These are phyloP conservation scores for Talaromyces amestolkiae DNA, from an alignment of 2,329 filamentous ascomycete species.

Conservation along the genomic window DNA sequence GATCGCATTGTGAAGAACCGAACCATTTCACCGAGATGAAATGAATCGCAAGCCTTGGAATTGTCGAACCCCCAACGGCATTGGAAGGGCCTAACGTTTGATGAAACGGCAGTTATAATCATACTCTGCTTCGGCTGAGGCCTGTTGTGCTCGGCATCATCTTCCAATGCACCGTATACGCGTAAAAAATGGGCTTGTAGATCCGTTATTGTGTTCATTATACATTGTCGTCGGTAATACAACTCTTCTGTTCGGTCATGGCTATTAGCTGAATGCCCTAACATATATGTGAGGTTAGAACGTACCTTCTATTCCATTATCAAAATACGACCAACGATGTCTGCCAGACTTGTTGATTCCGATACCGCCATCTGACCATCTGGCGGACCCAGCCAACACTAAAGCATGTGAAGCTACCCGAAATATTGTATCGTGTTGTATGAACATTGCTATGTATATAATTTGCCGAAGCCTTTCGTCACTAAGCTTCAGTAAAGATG, in stretches of 20 bases:
- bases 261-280: not conserved
- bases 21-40: constrained; percentile 46
- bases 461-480: constrained; percentile 42
- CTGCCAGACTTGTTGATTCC: constrained; percentile 25
- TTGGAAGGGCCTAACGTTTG: constrained; percentile 33
- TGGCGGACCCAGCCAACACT: constrained; percentile 37
- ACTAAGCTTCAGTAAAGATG: constrained; percentile 30
- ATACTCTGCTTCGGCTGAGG: constrained; percentile 11
- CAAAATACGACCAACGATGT: constrained; percentile 38
- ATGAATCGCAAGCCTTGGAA: constrained; percentile 44
- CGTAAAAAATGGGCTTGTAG: constrained; percentile 44
- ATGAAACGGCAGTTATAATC: constrained; percentile 19
- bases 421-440: constrained; percentile 30
- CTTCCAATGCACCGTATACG: constrained; percentile 40
- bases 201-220: constrained; percentile 44
- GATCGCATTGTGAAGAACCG: constrained; percentile 43
- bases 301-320: constrained; percentile 41
- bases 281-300: not conserved
- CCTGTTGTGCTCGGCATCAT: constrained; percentile 16
- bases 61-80: constrained; percentile 44
- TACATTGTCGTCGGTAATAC: constrained; percentile 40
- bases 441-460: constrained; percentile 36
- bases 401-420: constrained; percentile 36
- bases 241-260: constrained; percentile 37
- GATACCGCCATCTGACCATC: constrained; percentile 30